Evolutionary conservation across 768 basidiomycete genomes (phyloP).

Genomic region (Podaxis sp.): DNA sequence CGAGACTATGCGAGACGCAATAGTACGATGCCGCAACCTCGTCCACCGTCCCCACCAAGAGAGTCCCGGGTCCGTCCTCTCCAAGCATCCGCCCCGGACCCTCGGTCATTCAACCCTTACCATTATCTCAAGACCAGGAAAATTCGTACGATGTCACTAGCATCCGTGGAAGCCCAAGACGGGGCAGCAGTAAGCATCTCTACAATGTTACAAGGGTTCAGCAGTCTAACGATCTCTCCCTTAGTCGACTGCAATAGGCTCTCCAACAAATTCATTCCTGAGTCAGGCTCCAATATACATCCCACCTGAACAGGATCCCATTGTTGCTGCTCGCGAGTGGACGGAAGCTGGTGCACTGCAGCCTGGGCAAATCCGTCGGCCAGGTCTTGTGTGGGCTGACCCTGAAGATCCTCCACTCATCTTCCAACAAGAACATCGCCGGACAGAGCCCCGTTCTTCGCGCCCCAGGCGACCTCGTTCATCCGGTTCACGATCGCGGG

Average conservation of each 20-base stretch:
- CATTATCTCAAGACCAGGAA: conserved; percentile 53
- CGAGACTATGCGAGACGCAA: conserved; percentile 12
- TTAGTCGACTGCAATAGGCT: conserved; percentile 67
- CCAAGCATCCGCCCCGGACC: conserved; percentile 20
- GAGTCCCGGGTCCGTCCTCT: conserved; percentile 4
- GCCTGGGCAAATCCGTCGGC: conserved; percentile 30
- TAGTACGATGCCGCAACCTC: neutral
- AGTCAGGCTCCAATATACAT: conserved; percentile 49
- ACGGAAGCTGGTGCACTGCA: conserved; percentile 32
- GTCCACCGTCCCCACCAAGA: conserved; percentile 5
- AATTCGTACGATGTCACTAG: conserved; percentile 65
- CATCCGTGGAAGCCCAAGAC: conserved; percentile 74
- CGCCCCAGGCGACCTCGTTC: neutral
- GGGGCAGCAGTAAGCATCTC: conserved; percentile 66
- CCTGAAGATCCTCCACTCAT: conserved; percentile 40
- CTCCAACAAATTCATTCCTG: conserved; percentile 66
- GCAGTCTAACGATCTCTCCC: conserved; percentile 28
- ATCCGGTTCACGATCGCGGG: conserved; percentile 4
- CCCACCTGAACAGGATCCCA: conserved; percentile 62
- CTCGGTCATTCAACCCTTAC: conserved; percentile 58
- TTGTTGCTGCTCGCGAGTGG: conserved; percentile 66
- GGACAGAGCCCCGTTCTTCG: conserved; percentile 15
- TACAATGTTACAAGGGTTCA: conserved; percentile 2
- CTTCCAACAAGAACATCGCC: conserved; percentile 30
- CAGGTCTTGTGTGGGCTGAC: conserved; percentile 65